phyloP scores from a whole-genome alignment of 345 rosid species.

The Eucalyptus pumila region DNA sequence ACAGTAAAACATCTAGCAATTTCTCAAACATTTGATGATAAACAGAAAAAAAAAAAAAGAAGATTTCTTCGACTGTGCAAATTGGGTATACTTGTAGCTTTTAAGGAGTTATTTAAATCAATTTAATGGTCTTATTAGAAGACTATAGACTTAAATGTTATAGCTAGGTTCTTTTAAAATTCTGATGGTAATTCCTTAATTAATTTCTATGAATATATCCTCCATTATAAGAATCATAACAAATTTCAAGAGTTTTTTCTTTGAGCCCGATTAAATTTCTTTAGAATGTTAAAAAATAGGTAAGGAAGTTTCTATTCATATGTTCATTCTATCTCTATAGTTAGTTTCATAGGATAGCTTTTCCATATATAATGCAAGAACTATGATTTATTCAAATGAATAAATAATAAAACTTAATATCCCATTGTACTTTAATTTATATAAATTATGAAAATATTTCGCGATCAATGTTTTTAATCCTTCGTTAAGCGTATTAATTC shows the following conservation, averaged over 20 bases:
- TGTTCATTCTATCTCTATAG: not conserved
- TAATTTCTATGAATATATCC: not conserved
- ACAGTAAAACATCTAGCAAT: not conserved
- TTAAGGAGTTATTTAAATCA: not conserved
- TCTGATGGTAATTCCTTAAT: not conserved
- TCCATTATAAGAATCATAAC: not conserved
- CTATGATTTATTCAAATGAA: not conserved
- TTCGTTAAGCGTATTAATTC: rapidly evolving
- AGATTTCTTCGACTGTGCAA: not conserved
- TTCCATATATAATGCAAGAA: not conserved
- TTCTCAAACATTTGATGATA: not conserved
- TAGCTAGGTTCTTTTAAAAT: too few species aligned
- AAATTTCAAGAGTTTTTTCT: not conserved
- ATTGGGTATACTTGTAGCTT: not conserved
- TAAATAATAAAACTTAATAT: too few species aligned
- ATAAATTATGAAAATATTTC: too few species aligned
- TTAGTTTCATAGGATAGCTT: not conserved
- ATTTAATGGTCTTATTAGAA: not conserved
- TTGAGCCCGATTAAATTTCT: not conserved
- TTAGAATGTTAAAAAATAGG: not conserved
- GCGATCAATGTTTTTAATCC: too few species aligned
- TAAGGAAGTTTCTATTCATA: not conserved
- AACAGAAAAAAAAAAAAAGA: too few species aligned
- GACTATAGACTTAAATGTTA: too few species aligned
- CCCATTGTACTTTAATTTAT: not conserved